Evolutionary conservation across 1,284 basidiomycete genomes (phyloP), one percentile per base, ranked within the genome.

Genomic region (Cystobasidium sp.): DNA sequence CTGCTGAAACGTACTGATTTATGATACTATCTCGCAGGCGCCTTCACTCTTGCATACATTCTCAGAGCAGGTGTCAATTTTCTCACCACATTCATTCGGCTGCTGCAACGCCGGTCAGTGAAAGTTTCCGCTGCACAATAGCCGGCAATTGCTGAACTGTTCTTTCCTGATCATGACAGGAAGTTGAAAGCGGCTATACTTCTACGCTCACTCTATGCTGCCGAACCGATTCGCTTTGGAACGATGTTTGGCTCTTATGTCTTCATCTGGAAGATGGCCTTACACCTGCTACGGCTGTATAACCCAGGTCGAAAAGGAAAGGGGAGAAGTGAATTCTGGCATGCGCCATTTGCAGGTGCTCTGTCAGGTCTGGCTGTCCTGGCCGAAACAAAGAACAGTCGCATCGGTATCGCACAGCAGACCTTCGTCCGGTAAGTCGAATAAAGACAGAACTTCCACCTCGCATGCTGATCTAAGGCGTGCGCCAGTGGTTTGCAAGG

Each of bases 341-440:
- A 98, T 80, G 89, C 94, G 0, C 89, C 92, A 0, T 82, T 93
- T 6, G 94, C 96, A 1, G 95, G 95, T 16, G 88, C 91, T 0
- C 80, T 94, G 37, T 91, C 91, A 0, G 80, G 89, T 6, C 78
- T 92, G n/a, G 91, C 90, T 0, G 87, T 98, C 56, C 84, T 93
- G 80, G 93, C 90, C 81, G 94, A 97, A 84, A 91, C 88, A 79
- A 86, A 85, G 73, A 86, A 86, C 1, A 84, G 91, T 56, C 85
- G 92, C 74, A 85, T 86, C 2, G 87, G 88, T 14, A 91, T 97
- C 75, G 91, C 91, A 0, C 95, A 97, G 79, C 95, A 98, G 84
- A 84, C 95, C 78, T 92, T 95, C 81, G 93, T 95, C 65, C 87
- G 91, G 90, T 90, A 74, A 66, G 87, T 84, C 24, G 24, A 53